phyloP scores from a whole-genome alignment of 1,284 basidiomycete genomes.

The Coriolopsis trogii region DNA sequence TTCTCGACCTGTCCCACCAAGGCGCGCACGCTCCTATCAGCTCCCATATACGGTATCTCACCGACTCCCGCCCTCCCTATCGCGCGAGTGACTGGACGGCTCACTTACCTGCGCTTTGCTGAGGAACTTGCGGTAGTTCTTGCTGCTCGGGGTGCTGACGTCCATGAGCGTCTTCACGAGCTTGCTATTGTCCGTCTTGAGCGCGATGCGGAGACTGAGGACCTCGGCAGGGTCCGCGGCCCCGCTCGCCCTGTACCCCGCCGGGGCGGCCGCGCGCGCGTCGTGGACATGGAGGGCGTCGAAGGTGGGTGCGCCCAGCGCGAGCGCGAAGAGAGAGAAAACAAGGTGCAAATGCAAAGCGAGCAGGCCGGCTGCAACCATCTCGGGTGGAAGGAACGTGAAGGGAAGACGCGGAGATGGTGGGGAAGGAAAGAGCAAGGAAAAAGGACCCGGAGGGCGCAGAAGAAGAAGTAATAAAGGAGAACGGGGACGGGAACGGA shows the following conservation, averaged over 20 bases:
- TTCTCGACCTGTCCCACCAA: slow-evolving; percentile 36
- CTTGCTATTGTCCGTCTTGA: slow-evolving; percentile 24
- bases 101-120: slow-evolving; percentile 21
- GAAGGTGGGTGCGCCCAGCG: slow-evolving; percentile 22
- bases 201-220: slow-evolving; percentile 30
- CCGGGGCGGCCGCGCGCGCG: slow-evolving; percentile 19
- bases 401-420: background rate
- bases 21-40: slow-evolving; percentile 36
- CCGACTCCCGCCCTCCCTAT: too few species aligned
- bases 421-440: background rate
- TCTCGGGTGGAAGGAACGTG: slow-evolving; percentile 14
- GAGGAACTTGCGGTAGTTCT: slow-evolving; percentile 23
- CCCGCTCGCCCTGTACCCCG: slow-evolving; percentile 23
- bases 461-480: background rate
- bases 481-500: too few species aligned
- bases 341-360: too few species aligned
- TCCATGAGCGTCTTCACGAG: slow-evolving; percentile 25
- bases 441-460: background rate
- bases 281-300: slow-evolving; percentile 26
- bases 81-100: background rate
- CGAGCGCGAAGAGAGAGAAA: slow-evolving; percentile 23
- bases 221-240: slow-evolving; percentile 19
- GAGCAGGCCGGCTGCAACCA: slow-evolving; percentile 29
- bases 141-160: slow-evolving; percentile 25
- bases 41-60: too few species aligned